Evolutionary conservation across 768 basidiomycete species (phyloP).

Genomic region (Pleurotus salmoneostramineus): DNA sequence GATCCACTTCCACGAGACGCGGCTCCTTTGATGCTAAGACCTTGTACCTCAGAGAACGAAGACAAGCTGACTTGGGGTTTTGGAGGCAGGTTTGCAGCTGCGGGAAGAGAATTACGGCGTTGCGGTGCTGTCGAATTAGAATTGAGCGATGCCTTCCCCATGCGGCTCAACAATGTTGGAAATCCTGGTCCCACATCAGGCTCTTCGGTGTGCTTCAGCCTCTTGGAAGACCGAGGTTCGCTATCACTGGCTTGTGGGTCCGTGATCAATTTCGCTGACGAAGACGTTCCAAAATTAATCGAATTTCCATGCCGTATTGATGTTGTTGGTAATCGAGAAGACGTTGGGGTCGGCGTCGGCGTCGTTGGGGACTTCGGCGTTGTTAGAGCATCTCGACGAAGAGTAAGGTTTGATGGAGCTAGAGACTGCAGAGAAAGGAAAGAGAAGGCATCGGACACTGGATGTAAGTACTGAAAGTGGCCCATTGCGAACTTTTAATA

Average conservation of each 20-base stretch:
- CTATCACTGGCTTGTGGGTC: slow-evolving; percentile 14
- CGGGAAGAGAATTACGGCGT: slow-evolving; percentile 11
- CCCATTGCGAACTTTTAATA: slow-evolving; percentile 57
- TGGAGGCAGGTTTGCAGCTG: slow-evolving; percentile 9
- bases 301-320: not conserved
- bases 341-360: too few relatives aligned
- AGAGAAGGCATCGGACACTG: slow-evolving; percentile 33
- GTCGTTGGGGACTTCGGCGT: not conserved
- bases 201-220: slow-evolving; percentile 21
- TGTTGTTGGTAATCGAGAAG: not conserved
- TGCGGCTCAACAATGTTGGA: slow-evolving; percentile 43
- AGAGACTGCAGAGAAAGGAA: slow-evolving; percentile 39
- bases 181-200: slow-evolving; percentile 8
- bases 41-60: slow-evolving; percentile 28
- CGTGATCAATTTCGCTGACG: not conserved
- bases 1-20: slow-evolving; percentile 22
- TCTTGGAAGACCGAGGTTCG: slow-evolving; percentile 29
- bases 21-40: slow-evolving; percentile 53
- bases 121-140: not conserved
- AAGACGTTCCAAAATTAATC: not conserved
- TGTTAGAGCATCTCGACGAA: slow-evolving; percentile 8
- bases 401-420: slow-evolving; percentile 15
- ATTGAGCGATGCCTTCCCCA: slow-evolving; percentile 18
- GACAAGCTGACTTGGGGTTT: slow-evolving; percentile 14
- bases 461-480: slow-evolving; percentile 30